Base-by-base conservation (phyloP, 2,329 filamentous ascomycete species). In the Fusarium solani-melongenae region DNA sequence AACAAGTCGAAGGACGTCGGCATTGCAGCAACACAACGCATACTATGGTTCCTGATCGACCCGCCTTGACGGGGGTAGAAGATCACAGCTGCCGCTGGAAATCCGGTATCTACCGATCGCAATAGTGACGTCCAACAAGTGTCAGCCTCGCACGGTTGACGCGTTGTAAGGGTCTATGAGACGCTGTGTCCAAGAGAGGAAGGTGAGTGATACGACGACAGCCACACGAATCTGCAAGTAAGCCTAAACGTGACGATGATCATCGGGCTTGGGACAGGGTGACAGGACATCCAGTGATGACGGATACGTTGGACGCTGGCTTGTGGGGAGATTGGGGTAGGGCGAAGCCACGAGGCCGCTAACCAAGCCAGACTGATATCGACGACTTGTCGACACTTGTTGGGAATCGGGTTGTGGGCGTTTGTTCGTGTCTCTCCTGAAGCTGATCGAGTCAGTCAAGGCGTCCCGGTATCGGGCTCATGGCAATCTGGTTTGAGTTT, bases 1-100 rank as follows among this genome's bases (percentile, higher is more conserved):
- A 66, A 51, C 55, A 59, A 49, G 36, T 59, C 29, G 24, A 49
- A 65, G 60, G 29, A 49, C 15, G 38, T 33, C 62, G 44, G 38
- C 62, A 63, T 56, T 62, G 65, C 66, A 64, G 62, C 24, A 53
- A 61, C 59, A 46, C 55, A 56, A 61, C 59, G 62, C 46, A 22
- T 69, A 65, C n/a, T 58, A 69, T 66, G 61, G 69, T 76, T 57
- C 75, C 69, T 77, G 73, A 77, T 76, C 73, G 66, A 67, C 71
- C 65, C 44, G 60, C 31, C 20, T 22, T 62, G 46, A 41, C 66
- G 58, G 61, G 34, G 66, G 39, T 60, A 58, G 44, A 39, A 39
- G 61, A 53, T 44, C 46, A 64, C 34, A 56, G 17, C 39, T 59
- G 31, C 39, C 27, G 36, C 44, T 36, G 57, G 34, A 36, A 51